Conservation (phyloP, 1,284 basidiomycete genomes). For the Tetrapyrgos nigripes region DNA sequence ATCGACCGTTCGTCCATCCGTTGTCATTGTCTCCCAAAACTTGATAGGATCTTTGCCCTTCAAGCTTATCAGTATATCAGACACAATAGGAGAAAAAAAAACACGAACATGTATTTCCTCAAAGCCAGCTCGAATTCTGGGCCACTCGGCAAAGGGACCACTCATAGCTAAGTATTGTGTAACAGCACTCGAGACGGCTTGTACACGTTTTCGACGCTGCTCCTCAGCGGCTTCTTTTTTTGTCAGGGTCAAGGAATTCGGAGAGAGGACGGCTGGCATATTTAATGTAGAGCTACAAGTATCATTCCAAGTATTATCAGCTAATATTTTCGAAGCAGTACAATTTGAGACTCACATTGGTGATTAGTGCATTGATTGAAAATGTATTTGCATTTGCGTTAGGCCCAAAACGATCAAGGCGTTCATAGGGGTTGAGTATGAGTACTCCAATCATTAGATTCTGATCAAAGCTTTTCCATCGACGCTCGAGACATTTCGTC, state of each 20-base stretch:
- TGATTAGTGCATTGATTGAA: too few species aligned
- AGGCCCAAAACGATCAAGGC: background rate
- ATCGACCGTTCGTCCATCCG: slow-evolving; percentile 9
- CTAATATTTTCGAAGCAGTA: too few species aligned
- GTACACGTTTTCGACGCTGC: background rate
- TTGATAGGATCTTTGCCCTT: slow-evolving; percentile 26
- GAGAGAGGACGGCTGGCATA: too few species aligned
- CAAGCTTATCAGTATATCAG: background rate
- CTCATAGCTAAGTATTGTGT: background rate
- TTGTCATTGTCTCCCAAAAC: slow-evolving; percentile 24
- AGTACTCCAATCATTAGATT: background rate
- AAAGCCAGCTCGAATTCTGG: too few species aligned
- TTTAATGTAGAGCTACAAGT: background rate
- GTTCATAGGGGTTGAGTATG: too few species aligned
- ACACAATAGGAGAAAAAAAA: too few species aligned
- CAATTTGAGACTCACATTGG: too few species aligned
- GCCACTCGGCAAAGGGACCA: too few species aligned
- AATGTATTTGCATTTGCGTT: background rate
- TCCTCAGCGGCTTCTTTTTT: background rate
- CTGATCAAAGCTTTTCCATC: background rate
- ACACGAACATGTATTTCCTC: slow-evolving; percentile 3
- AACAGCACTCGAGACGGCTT: background rate
- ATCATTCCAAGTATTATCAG: too few species aligned
- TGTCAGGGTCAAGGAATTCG: too few species aligned
- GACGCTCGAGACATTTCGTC: slow-evolving; percentile 9